A percentile compares a stretch with the other conserved stretches of the same genome.
Evolutionary conservation across 768 basidiomycete genomes (phyloP).

Genomic region (Crassisporium funariophilum): DNA sequence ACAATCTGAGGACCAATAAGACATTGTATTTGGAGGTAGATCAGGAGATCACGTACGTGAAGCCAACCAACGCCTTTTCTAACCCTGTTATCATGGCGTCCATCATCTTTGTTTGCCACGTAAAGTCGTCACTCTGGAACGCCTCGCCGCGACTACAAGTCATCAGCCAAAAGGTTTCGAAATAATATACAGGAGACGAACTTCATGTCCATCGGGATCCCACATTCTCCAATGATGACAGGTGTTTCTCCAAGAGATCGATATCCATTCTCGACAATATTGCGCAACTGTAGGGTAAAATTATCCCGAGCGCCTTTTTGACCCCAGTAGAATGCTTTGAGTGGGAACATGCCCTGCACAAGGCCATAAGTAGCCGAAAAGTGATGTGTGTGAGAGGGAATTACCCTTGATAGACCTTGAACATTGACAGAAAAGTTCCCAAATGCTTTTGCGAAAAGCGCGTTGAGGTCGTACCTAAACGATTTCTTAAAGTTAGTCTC

Average conservation of each 20-base stretch:
- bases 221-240: constrained; percentile 89
- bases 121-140: constrained; percentile 71
- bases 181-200: constrained; percentile 38
- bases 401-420: constrained; percentile 84
- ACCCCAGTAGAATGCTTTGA: constrained; percentile 87
- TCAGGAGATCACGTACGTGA: constrained; percentile 64
- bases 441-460: constrained; percentile 82
- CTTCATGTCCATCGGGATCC: constrained; percentile 98
- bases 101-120: constrained; percentile 90
- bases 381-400: constrained; percentile 16
- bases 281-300: constrained; percentile 78
- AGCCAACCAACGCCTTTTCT: constrained; percentile 76
- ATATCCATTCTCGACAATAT: constrained; percentile 72
- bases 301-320: constrained; percentile 80
- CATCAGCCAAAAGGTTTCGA: not conserved
- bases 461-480: constrained; percentile 87
- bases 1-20: constrained; percentile 54
- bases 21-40: not conserved
- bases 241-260: constrained; percentile 78
- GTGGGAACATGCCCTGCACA: constrained; percentile 79
- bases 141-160: constrained; percentile 64
- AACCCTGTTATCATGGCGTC: constrained; percentile 87
- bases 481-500: not conserved
- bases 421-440: constrained; percentile 90
- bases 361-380: not conserved